Evolutionary conservation across 495 filamentous ascomycete species (phyloP), one percentile per base, ranked within the genome.

Genomic region (Entonaema liquescens): DNA sequence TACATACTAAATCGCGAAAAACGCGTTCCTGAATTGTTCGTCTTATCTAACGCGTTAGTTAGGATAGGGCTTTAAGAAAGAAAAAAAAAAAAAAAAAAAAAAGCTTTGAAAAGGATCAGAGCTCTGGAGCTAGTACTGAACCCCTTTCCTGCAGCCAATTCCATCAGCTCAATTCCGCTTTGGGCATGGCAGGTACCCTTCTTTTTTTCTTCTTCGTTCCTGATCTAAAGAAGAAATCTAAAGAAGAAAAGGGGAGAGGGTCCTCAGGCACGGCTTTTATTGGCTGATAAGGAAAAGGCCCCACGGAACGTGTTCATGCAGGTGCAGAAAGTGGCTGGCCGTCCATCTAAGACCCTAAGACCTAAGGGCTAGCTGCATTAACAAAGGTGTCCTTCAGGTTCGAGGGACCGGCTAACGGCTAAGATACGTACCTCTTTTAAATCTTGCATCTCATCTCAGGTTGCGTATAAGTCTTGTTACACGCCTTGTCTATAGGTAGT

Each of bases 291-390:
- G 36, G 11, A 53, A 5, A 25, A 49, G 62, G 61, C 50, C 70
- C 70, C 65, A 69, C 57, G 61, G n/a, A 49, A 38, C 50, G 26
- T 58, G 70, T 73, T 73, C 70, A 73, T 73, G 70, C 70, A 69
- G 62, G 70, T 69, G 54, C 55, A 47, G 21, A 21, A 47, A 59
- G 47, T 65, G 35, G 49, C 29, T 55, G 64, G 56, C 64, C 53
- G 19, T 25, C 49, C 36, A 57, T 33, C 42, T 47, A 47, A 47
- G 42, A 47, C 42, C 25, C 47, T 60, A 64, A 64, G n/a, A 59
- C 25, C 47, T 60, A 64, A 64, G n/a, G 64, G 69, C 63, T 72
- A 72, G 69, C 69, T 61, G 69, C 69, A 61, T 67, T 44, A 72
- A 64, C 53, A 67, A 65, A 49, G 38, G 26, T 21, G 31, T 4